Conservation (phyloP, 2,329 filamentous ascomycete genomes). For the Paradendryphiella salina region DNA sequence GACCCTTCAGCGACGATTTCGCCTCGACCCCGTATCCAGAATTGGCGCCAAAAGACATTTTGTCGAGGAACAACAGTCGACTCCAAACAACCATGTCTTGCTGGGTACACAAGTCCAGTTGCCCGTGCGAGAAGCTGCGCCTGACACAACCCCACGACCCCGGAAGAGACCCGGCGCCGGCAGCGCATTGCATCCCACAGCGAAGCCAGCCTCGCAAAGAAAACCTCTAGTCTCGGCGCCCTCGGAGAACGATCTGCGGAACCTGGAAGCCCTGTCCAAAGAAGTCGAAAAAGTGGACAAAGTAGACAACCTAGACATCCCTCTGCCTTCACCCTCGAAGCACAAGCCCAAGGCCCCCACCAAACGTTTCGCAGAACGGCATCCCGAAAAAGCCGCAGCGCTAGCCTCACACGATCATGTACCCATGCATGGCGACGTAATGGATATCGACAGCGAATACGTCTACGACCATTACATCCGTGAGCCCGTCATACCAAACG, state of each 20-base stretch:
- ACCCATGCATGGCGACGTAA: conserved; percentile 26
- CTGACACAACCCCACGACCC: conserved; percentile 19
- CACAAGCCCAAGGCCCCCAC: conserved; percentile 43
- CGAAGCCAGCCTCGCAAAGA: conserved; percentile 9
- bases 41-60: conserved; percentile 27
- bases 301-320: conserved; percentile 21
- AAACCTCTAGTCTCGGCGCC: conserved; percentile 15
- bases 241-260: conserved; percentile 35
- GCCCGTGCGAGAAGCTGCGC: conserved; percentile 3
- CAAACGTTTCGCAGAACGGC: conserved; percentile 41
- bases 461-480: conserved; percentile 66
- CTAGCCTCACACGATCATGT: conserved; percentile 15
- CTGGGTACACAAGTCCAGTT: conserved; percentile 8
- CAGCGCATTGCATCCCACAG: conserved; percentile 19
- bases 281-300: conserved; percentile 40
- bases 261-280: conserved; percentile 41
- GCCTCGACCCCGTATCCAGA: conserved; percentile 26
- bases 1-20: conserved; percentile 28
- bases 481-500: conserved; percentile 46
- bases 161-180: conserved; percentile 38
- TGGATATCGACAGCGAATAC: conserved; percentile 55
- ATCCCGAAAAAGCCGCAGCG: conserved; percentile 33
- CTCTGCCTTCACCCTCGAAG: conserved; percentile 27
- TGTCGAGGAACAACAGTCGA: conserved; percentile 20
- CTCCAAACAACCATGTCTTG: conserved; percentile 1